phyloP scores from a whole-genome alignment of 257 asterid genomes.

The Forsythia suspensa region DNA sequence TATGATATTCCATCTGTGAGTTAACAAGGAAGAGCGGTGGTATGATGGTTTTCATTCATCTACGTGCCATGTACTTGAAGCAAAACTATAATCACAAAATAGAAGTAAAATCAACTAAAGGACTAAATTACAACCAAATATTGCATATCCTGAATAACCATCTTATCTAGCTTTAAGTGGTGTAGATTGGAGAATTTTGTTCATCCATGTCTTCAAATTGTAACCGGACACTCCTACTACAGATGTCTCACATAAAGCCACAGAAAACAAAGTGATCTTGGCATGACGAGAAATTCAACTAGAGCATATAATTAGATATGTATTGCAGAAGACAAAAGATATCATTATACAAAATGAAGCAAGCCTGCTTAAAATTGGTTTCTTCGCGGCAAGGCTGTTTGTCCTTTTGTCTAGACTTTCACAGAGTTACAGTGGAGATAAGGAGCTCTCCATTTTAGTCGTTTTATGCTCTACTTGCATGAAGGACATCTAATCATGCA shows the following conservation, averaged over 20 bases:
- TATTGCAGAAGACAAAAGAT: not conserved
- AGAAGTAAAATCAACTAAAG: not conserved
- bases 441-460: not conserved
- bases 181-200: not conserved
- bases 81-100: slow-evolving; percentile 13
- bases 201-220: not conserved
- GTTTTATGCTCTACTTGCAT: not conserved
- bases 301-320: not conserved
- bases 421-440: not conserved
- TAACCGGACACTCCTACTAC: not conserved
- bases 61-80: not conserved
- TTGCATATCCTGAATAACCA: not conserved
- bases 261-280: not conserved
- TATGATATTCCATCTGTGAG: too few species aligned
- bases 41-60: slow-evolving; percentile 10
- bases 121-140: slow-evolving; percentile 6
- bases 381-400: not conserved
- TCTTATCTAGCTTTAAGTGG: not conserved
- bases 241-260: not conserved
- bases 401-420: slow-evolving; percentile 7
- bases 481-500: not conserved
- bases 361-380: not conserved
- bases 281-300: not conserved
- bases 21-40: too few species aligned
- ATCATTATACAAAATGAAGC: not conserved